A percentile compares a stretch with the other conserved stretches of the same genome.
phyloP scores from a whole-genome alignment of 164 flowering plant species.

The Piper longum region DNA sequence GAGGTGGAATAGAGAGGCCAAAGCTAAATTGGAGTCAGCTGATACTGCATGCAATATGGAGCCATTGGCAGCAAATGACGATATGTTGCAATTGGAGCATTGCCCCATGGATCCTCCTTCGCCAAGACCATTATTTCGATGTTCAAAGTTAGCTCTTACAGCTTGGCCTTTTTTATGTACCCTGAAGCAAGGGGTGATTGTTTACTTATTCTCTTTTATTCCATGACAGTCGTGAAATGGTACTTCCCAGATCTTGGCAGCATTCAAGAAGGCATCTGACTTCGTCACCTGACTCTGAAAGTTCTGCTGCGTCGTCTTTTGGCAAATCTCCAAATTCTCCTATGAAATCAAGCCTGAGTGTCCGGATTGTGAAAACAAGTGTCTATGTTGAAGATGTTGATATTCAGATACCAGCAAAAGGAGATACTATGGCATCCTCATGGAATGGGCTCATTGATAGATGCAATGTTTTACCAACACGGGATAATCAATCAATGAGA shows the following conservation, averaged over 20 bases:
- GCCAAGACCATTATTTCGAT: slow-evolving; percentile 26
- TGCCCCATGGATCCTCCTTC: slow-evolving; percentile 21
- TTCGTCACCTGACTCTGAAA: slow-evolving; percentile 35
- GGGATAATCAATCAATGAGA: slow-evolving; percentile 10
- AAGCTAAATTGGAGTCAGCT: slow-evolving; percentile 11
- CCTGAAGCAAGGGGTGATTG: neutral
- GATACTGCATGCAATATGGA: slow-evolving; percentile 7
- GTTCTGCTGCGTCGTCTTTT: slow-evolving; percentile 14
- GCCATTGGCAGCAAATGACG: slow-evolving; percentile 5
- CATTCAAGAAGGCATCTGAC: slow-evolving; percentile 17
- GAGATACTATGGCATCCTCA: slow-evolving; percentile 14
- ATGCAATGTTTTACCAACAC: slow-evolving; percentile 14
- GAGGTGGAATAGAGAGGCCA: slow-evolving; percentile 10
- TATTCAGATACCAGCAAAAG: slow-evolving; percentile 4
- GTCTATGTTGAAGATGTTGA: slow-evolving; percentile 13
- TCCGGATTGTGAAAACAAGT: slow-evolving; percentile 10
- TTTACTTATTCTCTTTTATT: slow-evolving; percentile 2
- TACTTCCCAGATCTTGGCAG: slow-evolving; percentile 17
- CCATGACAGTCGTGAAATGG: slow-evolving; percentile 17
- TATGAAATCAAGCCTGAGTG: slow-evolving; percentile 11
- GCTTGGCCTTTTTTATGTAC: neutral
- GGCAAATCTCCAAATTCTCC: slow-evolving; percentile 16
- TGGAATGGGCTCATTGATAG: slow-evolving; percentile 12
- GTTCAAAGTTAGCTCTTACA: slow-evolving; percentile 3
- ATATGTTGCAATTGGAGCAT: slow-evolving; percentile 14